Conservation (phyloP, 495 filamentous ascomycete genomes). For the Copromyces sp. region DNA sequence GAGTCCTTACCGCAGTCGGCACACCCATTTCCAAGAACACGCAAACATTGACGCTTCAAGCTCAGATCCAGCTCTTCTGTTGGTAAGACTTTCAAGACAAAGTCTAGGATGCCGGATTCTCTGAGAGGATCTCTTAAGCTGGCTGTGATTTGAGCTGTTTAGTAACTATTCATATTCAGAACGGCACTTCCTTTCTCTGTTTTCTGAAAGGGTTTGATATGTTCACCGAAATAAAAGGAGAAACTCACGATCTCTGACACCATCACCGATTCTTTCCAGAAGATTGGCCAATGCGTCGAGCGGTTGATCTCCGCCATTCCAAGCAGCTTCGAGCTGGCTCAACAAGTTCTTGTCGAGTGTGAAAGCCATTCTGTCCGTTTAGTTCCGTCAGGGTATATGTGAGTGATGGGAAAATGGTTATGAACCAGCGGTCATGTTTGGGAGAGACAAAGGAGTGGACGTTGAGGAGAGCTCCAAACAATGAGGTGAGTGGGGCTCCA, state of each 20-base stretch:
- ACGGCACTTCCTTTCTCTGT: rapidly evolving
- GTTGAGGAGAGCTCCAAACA: background rate
- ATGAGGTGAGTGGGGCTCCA: background rate
- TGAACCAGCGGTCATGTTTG: background rate
- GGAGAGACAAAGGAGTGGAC: background rate
- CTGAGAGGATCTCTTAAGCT: conserved; percentile 38
- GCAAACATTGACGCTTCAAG: conserved; percentile 46
- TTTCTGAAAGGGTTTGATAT: background rate
- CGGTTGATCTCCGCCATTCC: background rate
- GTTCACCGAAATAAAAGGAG: background rate
- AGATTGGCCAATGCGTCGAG: background rate
- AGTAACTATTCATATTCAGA: background rate
- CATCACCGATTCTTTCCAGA: conserved; percentile 36
- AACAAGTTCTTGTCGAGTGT: background rate
- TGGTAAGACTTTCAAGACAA: conserved; percentile 50
- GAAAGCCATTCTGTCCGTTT: background rate
- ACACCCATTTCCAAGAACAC: conserved; percentile 70
- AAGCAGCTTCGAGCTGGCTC: background rate
- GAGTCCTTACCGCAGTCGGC: conserved; percentile 58
- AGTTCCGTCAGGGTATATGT: background rate
- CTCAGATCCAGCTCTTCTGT: conserved; percentile 20
- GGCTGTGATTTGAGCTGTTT: background rate
- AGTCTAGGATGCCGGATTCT: conserved; percentile 55
- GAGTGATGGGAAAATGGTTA: background rate
- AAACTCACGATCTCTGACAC: conserved; percentile 55